Evolutionary conservation across 768 basidiomycete species (phyloP), one percentile per base, ranked within the genome.

Genomic region (Tulasnella sp.): DNA sequence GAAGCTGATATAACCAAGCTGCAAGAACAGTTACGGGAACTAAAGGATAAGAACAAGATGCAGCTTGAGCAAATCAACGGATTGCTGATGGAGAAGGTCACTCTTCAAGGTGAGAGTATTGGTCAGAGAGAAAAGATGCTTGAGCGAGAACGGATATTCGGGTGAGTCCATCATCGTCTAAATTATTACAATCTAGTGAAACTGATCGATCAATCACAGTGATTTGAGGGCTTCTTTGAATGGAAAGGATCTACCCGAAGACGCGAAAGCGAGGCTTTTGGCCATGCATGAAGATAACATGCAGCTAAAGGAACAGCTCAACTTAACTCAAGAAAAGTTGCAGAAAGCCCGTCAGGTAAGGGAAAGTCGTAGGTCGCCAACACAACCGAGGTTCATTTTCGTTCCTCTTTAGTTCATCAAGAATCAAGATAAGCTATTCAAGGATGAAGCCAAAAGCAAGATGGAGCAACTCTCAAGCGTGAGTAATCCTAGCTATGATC

Each of bases 41-140:
- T 86, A 5, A 67, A 67, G 35, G 87, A 91, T 57, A 92, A 88
- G 73, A 87, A 81, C 62, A 73, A 78, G 59, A 84, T 88, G 82
- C 90, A 93, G 60, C 73, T 91, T 19, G 87, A 92, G 65, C 86
- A 89, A 62, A 75, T 91, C 58, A 86, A 87, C 60, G 73, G 62
- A 4, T 71, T 96, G n/a, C 66, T 96, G 0, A 67, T 93, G 24
- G 92, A 96, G 63, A 96, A 96, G 67, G 83, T 95, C 49, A 84
- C 73, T 55, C 67, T 93, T 33, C 93, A 95, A 64, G 81, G 79
- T 59, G 86, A 90, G 42, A 82, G 85, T n/a, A 89, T 96, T 56
- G 79, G 79, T 12, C 83, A 91, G 58, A 71, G 91, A 45, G 93
- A 95, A 62, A 77, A 70, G 62, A 78, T 89, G 76, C 69, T 96